phyloP scores from a whole-genome alignment of 169 alveolate genomes.

The Cryptosporidium ryanae region DNA sequence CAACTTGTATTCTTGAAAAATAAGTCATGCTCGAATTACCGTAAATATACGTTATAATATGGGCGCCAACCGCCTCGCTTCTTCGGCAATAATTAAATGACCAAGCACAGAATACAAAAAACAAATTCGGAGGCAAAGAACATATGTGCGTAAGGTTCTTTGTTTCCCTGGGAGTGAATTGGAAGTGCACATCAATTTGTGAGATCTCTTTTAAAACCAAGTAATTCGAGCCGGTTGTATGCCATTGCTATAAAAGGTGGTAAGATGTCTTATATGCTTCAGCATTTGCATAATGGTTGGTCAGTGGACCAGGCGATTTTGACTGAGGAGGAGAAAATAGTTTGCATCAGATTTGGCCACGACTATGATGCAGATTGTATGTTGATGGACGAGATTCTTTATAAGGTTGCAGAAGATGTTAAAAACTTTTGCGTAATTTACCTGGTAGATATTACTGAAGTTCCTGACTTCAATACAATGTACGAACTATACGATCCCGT shows the following conservation, averaged over 20 bases:
- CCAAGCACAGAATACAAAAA: too few species aligned
- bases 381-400: constrained; percentile 97
- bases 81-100: too few species aligned
- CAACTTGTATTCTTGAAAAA: too few species aligned
- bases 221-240: too few species aligned
- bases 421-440: constrained; percentile 96
- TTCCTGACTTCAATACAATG: constrained; percentile 99
- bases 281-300: constrained; percentile 98
- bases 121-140: too few species aligned
- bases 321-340: constrained; percentile 96
- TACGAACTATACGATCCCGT: constrained; percentile 98
- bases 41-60: too few species aligned
- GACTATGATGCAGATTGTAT: constrained; percentile 97
- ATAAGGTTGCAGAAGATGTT: constrained; percentile 95
- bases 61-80: too few species aligned
- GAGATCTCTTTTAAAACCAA: too few species aligned
- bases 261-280: constrained; percentile 96
- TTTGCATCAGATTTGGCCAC: constrained; percentile 97
- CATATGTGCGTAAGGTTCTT: too few species aligned
- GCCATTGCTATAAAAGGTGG: neutral
- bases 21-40: too few species aligned
- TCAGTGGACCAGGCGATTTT: constrained; percentile 99
- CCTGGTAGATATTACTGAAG: constrained; percentile 97
- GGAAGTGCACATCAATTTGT: too few species aligned
- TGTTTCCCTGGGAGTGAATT: too few species aligned